Evolutionary conservation across 1,139 yeast genomes (phyloP), one percentile per base, ranked within the genome.

Genomic region (Meyerozyma guilliermondii): DNA sequence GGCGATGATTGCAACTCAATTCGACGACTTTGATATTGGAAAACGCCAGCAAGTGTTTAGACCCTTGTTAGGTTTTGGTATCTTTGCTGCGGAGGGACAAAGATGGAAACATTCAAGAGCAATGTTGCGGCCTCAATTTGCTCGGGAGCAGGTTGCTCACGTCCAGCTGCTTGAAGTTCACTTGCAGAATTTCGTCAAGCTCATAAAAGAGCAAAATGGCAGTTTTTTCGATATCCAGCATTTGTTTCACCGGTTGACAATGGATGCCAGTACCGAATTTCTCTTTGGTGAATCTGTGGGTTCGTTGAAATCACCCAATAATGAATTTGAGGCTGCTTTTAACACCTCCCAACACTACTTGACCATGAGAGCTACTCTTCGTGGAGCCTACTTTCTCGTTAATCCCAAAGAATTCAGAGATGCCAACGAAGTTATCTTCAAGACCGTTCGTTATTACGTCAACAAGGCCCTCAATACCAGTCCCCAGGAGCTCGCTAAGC

Each of bases 201-300:
- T 53, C 41, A 41, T 59, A 34, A 47, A 44, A 14, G 47, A 50
- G 16, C 44, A 50, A 26, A 45, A 54, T 1, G 66, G 65, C 7
- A 41, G 48, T 20, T 46, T 48, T 9, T 54, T 71, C 46, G 67
- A 71, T 46, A 46, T 71, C 26, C 75, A 70, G 49, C 66, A 65
- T 34, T 57, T 65, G 38, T 66, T 70, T 46, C 69, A 60, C 49
- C 55, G 63, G 42, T 63, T 65, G 45, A 66, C 74, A 5, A 63
- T 69, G 39, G 75, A 69, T 46, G 64, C 71, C 17, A 62, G 71
- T 4, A 66, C 74, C 8, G 74, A 68, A 44, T 68, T 68, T 46
- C 60, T 68, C 42, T 69, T 69, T 52, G 74, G 73, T 22, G 62
- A 62, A 39, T 59, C 69, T 2, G 62, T 65, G n/a, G 56, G 49